phyloP scores from a whole-genome alignment of 306 rosid genomes.

The Prunus fruticosa region DNA sequence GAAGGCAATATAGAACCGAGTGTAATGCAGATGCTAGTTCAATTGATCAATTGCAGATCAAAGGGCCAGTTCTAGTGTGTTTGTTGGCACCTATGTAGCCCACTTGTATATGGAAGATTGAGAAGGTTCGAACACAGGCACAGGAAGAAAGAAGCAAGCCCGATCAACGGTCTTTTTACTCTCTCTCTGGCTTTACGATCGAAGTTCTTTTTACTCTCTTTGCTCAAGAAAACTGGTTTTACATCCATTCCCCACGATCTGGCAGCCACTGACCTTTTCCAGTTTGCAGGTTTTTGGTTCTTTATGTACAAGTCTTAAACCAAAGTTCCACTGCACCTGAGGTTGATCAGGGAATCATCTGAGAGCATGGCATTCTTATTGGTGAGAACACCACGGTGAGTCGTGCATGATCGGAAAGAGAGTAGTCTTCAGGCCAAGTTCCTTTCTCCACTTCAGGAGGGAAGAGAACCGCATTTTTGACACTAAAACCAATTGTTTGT shows the following conservation, averaged over 20 bases:
- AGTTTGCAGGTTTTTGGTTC: conserved; percentile 10
- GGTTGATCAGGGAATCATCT: conserved; percentile 37
- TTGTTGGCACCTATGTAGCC: conserved; percentile 5
- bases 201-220: neutral
- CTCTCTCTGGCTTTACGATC: neutral
- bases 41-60: neutral
- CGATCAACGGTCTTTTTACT: too few species aligned
- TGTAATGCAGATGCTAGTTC: neutral
- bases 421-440: conserved; percentile 88
- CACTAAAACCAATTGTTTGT: conserved; percentile 70
- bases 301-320: conserved; percentile 24
- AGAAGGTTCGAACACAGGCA: neutral
- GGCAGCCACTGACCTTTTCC: conserved; percentile 18
- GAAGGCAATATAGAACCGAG: conserved; percentile 12
- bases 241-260: neutral
- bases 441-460: conserved; percentile 96
- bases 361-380: conserved; percentile 76
- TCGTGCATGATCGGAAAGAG: conserved; percentile 89
- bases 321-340: conserved; percentile 8
- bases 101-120: neutral
- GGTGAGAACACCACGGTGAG: conserved; percentile 89
- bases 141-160: neutral
- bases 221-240: conserved; percentile 10
- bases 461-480: conserved; percentile 76
- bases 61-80: conserved; percentile 10